Evolutionary conservation across 768 basidiomycete species (phyloP).

Genomic region (Russula emetica): DNA sequence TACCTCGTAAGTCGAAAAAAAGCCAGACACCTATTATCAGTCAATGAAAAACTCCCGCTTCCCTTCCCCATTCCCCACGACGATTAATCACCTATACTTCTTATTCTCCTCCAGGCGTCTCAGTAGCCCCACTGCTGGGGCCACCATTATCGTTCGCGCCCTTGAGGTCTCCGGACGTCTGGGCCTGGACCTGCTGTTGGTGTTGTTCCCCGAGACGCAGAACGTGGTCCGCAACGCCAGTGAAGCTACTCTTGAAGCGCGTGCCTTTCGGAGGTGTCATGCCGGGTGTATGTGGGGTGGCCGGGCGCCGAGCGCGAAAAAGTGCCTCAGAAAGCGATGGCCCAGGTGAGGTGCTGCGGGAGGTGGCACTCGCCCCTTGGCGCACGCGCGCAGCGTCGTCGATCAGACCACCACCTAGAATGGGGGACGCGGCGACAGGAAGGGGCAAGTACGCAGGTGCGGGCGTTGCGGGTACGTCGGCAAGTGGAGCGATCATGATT

Average conservation of each 20-base stretch:
- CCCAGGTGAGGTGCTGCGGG: conserved; percentile 45
- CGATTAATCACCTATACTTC: not conserved
- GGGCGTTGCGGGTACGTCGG: conserved; percentile 13
- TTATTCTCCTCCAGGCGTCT: not conserved
- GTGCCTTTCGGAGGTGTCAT: conserved; percentile 42
- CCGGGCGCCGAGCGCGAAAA: conserved; percentile 54
- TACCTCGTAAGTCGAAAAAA: not conserved
- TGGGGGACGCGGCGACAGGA: not conserved
- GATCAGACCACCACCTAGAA: not conserved
- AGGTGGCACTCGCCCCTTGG: conserved; percentile 16
- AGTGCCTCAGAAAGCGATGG: conserved; percentile 68
- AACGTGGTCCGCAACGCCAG: conserved; percentile 51
- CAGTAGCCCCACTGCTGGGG: not conserved
- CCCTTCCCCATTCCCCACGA: not conserved
- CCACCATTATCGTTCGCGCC: not conserved
- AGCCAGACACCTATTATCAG: not conserved
- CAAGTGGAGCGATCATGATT: not conserved
- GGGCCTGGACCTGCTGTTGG: conserved; percentile 25
- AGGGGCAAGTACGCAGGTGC: conserved; percentile 6
- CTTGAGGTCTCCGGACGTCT: not conserved
- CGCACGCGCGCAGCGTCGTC: conserved; percentile 14
- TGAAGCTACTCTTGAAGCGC: conserved; percentile 72
- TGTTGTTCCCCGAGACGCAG: conserved; percentile 29
- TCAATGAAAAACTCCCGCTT: not conserved
- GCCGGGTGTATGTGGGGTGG: conserved; percentile 27